Base-by-base conservation (phyloP, 495 filamentous ascomycete genomes). In the Talaromyces thailandensis region DNA sequence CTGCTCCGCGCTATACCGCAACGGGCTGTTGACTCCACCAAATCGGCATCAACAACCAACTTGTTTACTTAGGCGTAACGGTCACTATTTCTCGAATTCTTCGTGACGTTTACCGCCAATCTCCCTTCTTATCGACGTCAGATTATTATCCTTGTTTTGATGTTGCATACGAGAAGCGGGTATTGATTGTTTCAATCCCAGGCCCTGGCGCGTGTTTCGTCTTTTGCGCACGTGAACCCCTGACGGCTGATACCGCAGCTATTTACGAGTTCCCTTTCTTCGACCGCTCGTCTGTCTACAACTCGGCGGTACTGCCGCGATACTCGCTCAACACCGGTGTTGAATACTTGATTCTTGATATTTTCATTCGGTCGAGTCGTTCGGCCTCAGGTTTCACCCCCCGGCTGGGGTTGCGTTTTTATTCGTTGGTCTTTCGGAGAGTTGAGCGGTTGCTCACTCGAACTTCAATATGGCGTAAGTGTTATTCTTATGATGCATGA, bases 391-490 rank as follows among this genome's bases (percentile, higher is more conserved):
- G 62, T 66, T 68, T 69, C 70, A 69, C 70, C 72, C 67, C 65
- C 43, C 67, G 50, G 68, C 70, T 74, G 71, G 63, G 56, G 48
- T 29, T 66, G 24, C 61, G 21, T 64, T 57, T 63, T 16, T 56
- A 43, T 28, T 55, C 11, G 51, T 55, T 55, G 51, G 23, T 18
- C 65, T 43, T 59, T 59, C 32, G 32, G 58, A 56, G 58, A 26
- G 23, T 9, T 58, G 28, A 25, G 24, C 56, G n/a, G 32, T 51
- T 28, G 25, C 25, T 62, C 55, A 53, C 61, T 35, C 48, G 21
- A 66, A 45, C 52, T 63, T 70, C 66, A 77, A 62, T 63, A 82
- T 82, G 80, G 76, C 80, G 81, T 83, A 65, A 77, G 81, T 78
- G n/a, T n/a, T n/a, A n/a, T n/a, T n/a, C n/a, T n/a, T n/a, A n/a